Evolutionary conservation across 1,284 basidiomycete species (phyloP).

Genomic region (Puccinia horiana): DNA sequence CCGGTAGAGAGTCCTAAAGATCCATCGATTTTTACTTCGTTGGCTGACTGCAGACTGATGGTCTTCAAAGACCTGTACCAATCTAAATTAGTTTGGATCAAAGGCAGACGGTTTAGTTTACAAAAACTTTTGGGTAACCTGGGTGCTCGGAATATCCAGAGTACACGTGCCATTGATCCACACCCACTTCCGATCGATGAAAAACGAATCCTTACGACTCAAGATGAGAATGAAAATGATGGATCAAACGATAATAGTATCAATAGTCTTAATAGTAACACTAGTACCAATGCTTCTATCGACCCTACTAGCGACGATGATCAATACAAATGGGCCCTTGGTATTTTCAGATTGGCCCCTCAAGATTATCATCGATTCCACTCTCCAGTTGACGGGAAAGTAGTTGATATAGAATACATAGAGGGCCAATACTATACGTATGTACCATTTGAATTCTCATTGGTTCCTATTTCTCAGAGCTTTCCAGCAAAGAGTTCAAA

Average conservation of each 20-base stretch:
- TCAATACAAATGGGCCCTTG: constrained; percentile 20
- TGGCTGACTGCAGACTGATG: constrained; percentile 93
- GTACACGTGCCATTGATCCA: constrained; percentile 20
- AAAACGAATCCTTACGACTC: background rate
- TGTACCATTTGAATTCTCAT: constrained; percentile 52
- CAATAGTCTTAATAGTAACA: constrained; percentile 56
- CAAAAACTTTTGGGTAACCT: constrained; percentile 74
- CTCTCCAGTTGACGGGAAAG: constrained; percentile 75
- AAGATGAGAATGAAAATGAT: background rate
- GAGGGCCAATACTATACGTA: constrained; percentile 57
- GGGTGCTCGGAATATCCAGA: constrained; percentile 70
- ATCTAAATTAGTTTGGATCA: constrained; percentile 92
- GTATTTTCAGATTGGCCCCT: constrained; percentile 67
- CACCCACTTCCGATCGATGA: constrained; percentile 54
- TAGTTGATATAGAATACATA: constrained; percentile 55
- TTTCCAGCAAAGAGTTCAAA: no score
- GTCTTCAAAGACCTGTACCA: constrained; percentile 80
- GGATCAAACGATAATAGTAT: constrained; percentile 59
- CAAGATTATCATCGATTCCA: constrained; percentile 96
- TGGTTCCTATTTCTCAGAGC: no score
- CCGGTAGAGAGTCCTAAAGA: constrained; percentile 75
- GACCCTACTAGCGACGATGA: constrained; percentile 6
- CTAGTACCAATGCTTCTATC: background rate
- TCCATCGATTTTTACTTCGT: constrained; percentile 75
- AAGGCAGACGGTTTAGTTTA: constrained; percentile 88